phyloP scores from a whole-genome alignment of 2,329 filamentous ascomycete species.

The Alternaria tenuissima region DNA sequence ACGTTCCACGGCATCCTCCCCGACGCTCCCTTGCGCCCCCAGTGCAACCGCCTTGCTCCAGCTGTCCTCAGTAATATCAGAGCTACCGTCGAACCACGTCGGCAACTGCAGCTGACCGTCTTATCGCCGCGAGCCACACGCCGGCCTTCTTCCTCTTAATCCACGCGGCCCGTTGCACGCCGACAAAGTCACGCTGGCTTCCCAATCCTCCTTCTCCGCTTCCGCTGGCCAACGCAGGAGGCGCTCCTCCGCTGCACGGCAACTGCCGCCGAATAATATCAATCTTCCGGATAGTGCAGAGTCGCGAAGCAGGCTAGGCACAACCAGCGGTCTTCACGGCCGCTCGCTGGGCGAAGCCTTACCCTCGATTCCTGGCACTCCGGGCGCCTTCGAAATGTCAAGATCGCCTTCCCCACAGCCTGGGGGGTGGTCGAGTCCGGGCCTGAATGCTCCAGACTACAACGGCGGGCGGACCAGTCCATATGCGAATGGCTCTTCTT shows the following conservation, averaged over 20 bases:
- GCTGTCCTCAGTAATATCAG: slow-evolving; percentile 35
- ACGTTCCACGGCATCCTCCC: slow-evolving; percentile 32
- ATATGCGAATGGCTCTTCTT: slow-evolving; percentile 57
- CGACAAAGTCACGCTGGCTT: slow-evolving; percentile 50
- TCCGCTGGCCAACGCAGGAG: slow-evolving; percentile 51
- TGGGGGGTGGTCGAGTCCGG: slow-evolving; percentile 89
- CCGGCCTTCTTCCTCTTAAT: slow-evolving; percentile 28
- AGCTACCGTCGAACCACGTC: slow-evolving; percentile 11
- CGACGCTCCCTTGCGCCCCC: slow-evolving; percentile 27
- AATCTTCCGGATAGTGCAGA: slow-evolving; percentile 39
- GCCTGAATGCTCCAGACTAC: slow-evolving; percentile 70
- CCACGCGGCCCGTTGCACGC: slow-evolving; percentile 33
- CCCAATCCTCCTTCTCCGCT: slow-evolving; percentile 48
- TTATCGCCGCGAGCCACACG: slow-evolving; percentile 35
- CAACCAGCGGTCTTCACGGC: slow-evolving; percentile 45
- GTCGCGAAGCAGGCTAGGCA: slow-evolving; percentile 38
- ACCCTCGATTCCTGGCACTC: slow-evolving; percentile 50
- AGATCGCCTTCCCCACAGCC: slow-evolving; percentile 86
- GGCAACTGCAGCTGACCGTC: slow-evolving; percentile 21
- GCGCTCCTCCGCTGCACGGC: slow-evolving; percentile 51
- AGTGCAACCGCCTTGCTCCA: slow-evolving; percentile 37
- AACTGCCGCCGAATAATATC: slow-evolving; percentile 42
- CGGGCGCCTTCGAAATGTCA: slow-evolving; percentile 68
- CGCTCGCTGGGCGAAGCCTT: slow-evolving; percentile 45
- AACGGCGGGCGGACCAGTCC: slow-evolving; percentile 75